phyloP scores from a whole-genome alignment of 331 rosid species.

The Rosa hybrid region DNA sequence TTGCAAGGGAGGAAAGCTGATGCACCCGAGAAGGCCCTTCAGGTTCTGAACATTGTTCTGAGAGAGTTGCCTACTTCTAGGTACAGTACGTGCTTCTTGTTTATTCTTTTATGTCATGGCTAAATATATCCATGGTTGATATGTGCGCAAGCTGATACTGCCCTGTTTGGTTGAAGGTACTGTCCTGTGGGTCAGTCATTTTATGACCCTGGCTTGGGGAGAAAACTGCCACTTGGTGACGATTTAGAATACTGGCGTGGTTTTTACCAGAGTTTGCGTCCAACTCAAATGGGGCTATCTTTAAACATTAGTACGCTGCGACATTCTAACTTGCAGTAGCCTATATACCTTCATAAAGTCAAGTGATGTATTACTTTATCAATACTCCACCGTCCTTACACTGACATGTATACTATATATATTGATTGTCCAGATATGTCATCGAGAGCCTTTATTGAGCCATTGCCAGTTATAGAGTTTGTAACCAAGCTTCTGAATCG shows the following conservation, averaged over 20 bases:
- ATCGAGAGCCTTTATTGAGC: conserved; percentile 92
- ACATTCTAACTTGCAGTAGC: neutral
- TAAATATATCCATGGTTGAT: neutral
- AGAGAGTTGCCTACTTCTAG: conserved; percentile 87
- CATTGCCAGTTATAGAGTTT: conserved; percentile 84
- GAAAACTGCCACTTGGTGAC: conserved; percentile 86
- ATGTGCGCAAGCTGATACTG: conserved; percentile 3
- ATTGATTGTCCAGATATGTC: conserved; percentile 78
- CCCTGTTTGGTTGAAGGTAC: conserved; percentile 48
- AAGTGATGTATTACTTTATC: neutral
- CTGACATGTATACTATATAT: neutral
- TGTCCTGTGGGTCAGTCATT: conserved; percentile 91
- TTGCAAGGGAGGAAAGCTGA: conserved; percentile 89
- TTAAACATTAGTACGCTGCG: conserved; percentile 65
- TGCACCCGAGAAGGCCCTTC: conserved; percentile 97
- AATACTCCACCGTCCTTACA: neutral
- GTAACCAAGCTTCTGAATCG: conserved; percentile 76
- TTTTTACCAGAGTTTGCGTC: conserved; percentile 94
- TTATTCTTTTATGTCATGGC: neutral
- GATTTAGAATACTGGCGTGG: conserved; percentile 99
- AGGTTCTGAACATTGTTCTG: conserved; percentile 89
- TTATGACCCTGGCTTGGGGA: conserved; percentile 78
- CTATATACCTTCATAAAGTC: neutral
- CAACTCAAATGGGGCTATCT: conserved; percentile 96
- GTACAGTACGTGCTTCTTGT: conserved; percentile 32